Evolutionary conservation across 2,329 filamentous ascomycete species (phyloP).

Genomic region (Fusarium paranaense): DNA sequence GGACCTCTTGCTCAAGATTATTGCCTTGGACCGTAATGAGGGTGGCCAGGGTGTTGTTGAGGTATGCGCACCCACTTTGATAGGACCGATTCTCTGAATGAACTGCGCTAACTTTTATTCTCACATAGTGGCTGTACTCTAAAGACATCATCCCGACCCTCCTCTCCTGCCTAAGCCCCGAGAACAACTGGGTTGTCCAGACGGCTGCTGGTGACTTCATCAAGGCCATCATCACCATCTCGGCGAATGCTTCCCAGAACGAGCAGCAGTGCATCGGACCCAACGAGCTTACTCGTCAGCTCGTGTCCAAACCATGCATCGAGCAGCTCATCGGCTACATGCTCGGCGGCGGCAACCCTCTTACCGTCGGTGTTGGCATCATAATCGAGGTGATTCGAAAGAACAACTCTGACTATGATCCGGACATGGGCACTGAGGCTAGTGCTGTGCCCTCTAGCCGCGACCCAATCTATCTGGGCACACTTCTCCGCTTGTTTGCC

Average conservation of each 20-base stretch:
- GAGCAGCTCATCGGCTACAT: conserved; percentile 89
- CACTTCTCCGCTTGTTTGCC: conserved; percentile 88
- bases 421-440: conserved; percentile 86
- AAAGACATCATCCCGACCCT: conserved; percentile 89
- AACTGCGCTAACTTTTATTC: conserved; percentile 34
- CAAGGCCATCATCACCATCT: conserved; percentile 99
- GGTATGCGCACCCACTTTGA: conserved; percentile 61
- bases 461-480: conserved; percentile 96
- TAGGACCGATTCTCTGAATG: neutral
- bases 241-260: conserved; percentile 96
- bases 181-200: conserved; percentile 90
- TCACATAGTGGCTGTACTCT: conserved; percentile 84
- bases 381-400: conserved; percentile 99
- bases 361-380: conserved; percentile 96
- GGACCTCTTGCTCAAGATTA: conserved; percentile 96
- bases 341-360: conserved; percentile 90
- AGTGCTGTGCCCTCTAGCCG: conserved; percentile 83
- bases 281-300: conserved; percentile 93
- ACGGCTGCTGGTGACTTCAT: conserved; percentile 97
- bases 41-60: conserved; percentile 94
- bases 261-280: conserved; percentile 99
- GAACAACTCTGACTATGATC: conserved; percentile 99
- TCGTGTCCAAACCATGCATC: conserved; percentile 88
- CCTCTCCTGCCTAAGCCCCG: conserved; percentile 85
- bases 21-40: conserved; percentile 93